Evolutionary conservation across 148 eudicot species (phyloP).

Genomic region (Bassia scoparia): DNA sequence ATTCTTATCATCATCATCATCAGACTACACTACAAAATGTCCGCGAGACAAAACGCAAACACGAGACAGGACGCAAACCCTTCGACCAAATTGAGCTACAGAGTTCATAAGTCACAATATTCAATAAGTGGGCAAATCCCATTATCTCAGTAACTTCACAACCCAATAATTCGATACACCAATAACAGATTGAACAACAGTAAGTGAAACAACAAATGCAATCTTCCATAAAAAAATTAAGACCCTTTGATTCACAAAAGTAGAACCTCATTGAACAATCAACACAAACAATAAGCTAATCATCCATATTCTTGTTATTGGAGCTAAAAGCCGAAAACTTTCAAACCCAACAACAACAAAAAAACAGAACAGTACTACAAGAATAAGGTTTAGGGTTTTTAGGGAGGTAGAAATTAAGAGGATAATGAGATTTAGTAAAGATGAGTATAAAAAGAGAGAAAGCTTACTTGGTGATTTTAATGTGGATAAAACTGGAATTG

Average conservation of each 20-base stretch:
- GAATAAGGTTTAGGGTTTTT: slow-evolving; percentile 11
- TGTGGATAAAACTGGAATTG: too few relatives aligned
- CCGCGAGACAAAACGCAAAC: slow-evolving; percentile 32
- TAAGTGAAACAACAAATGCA: slow-evolving; percentile 16
- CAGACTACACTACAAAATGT: slow-evolving; percentile 33
- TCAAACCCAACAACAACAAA: background rate
- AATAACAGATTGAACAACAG: slow-evolving; percentile 21
- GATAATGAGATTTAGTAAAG: too few relatives aligned
- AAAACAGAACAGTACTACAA: background rate
- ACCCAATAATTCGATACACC: slow-evolving; percentile 20
- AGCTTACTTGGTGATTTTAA: slow-evolving; percentile 19
- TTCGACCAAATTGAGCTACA: slow-evolving; percentile 41
- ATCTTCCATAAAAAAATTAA: slow-evolving; percentile 27
- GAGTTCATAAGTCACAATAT: slow-evolving; percentile 42
- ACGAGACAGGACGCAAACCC: slow-evolving; percentile 32
- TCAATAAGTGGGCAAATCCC: slow-evolving; percentile 29
- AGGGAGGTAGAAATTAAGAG: background rate
- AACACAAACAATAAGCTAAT: background rate
- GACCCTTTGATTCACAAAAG: slow-evolving; percentile 5
- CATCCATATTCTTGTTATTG: background rate
- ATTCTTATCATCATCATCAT: slow-evolving; percentile 31
- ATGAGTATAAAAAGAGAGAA: slow-evolving; percentile 10
- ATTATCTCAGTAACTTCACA: slow-evolving; percentile 24
- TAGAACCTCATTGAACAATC: slow-evolving; percentile 7
- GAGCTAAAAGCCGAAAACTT: slow-evolving; percentile 1